These are phyloP conservation scores for Dendrocalamus latiflorus DNA, from an alignment of 202 grass and related monocot species.

Conservation along the genomic window DNA sequence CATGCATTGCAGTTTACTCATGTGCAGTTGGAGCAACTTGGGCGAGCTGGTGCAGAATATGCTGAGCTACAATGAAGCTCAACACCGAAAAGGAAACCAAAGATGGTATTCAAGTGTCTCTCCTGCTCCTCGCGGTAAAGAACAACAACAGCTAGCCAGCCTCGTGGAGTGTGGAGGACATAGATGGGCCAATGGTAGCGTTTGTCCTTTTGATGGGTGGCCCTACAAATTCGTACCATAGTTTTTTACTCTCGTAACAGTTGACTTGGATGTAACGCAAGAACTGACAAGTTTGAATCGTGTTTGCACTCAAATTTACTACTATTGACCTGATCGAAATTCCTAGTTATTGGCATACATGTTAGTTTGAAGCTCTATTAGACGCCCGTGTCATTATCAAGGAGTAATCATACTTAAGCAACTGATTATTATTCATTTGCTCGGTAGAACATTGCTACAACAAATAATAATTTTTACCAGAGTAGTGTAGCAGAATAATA, in stretches of 20 bases:
- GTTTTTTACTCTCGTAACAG: not conserved
- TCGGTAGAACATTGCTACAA: too few species aligned
- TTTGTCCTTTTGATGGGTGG: constrained; percentile 9
- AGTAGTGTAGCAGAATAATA: too few species aligned
- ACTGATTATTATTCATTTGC: too few species aligned
- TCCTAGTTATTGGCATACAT: not conserved
- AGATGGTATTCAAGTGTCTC: not conserved
- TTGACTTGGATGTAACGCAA: not conserved
- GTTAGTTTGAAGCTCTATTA: not conserved
- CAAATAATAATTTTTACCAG: too few species aligned
- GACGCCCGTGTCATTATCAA: too few species aligned
- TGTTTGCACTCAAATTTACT: not conserved
- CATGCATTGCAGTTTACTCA: not conserved
- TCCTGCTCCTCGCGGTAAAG: not conserved
- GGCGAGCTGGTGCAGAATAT: not conserved
- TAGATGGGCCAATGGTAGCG: not conserved
- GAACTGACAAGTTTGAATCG: not conserved
- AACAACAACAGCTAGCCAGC: not conserved
- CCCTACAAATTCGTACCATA: not conserved
- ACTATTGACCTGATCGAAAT: not conserved
- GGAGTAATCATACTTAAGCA: too few species aligned
- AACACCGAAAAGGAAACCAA: constrained; percentile 13
- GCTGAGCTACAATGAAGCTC: not conserved
- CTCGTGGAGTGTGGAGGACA: not conserved
- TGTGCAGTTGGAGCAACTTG: not conserved